Evolutionary conservation across 1,284 basidiomycete genomes (phyloP).

Genomic region (Macrocystidia cucumis): DNA sequence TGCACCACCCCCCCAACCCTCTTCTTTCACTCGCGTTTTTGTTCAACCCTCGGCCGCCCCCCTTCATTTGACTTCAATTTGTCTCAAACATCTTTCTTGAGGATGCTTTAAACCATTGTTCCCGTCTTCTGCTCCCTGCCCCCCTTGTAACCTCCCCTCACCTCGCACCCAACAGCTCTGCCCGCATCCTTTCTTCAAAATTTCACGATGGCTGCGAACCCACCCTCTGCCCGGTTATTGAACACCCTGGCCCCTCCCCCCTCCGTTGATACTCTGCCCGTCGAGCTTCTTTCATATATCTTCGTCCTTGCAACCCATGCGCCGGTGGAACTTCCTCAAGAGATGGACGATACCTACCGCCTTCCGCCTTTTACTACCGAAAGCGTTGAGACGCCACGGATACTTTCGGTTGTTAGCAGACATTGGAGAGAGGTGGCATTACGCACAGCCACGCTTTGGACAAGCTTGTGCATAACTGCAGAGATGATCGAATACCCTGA

Average conservation of each 20-base stretch:
- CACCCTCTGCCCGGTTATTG: no score
- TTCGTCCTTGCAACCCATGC: slow-evolving; percentile 32
- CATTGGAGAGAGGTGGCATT: slow-evolving; percentile 43
- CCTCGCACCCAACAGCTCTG: slow-evolving; percentile 4
- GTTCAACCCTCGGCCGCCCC: slow-evolving; percentile 26
- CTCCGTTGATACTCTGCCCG: slow-evolving; percentile 32
- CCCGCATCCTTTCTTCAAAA: no score
- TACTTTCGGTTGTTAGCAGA: slow-evolving; percentile 35
- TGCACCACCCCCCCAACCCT: slow-evolving; percentile 13
- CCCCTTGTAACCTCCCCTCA: slow-evolving; percentile 1
- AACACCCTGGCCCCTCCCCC: no score
- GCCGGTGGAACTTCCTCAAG: slow-evolving; percentile 13
- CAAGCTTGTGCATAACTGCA: slow-evolving; percentile 39
- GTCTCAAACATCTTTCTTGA: slow-evolving; percentile 17
- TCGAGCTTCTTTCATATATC: slow-evolving; percentile 44
- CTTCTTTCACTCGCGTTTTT: slow-evolving; percentile 19
- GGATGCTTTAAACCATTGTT: slow-evolving; percentile 14
- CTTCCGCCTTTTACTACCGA: slow-evolving; percentile 27
- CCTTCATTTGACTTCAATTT: slow-evolving; percentile 16
- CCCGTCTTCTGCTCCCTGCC: slow-evolving; percentile 3
- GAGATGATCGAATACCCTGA: slow-evolving; percentile 21
- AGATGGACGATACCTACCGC: slow-evolving; percentile 12
- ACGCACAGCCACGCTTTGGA: slow-evolving; percentile 42
- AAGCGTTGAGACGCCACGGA: slow-evolving; percentile 31
- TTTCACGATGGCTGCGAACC: no score